These are phyloP conservation scores for Camelina laxa DNA, from an alignment of 345 rosid species.

Conservation along the genomic window DNA sequence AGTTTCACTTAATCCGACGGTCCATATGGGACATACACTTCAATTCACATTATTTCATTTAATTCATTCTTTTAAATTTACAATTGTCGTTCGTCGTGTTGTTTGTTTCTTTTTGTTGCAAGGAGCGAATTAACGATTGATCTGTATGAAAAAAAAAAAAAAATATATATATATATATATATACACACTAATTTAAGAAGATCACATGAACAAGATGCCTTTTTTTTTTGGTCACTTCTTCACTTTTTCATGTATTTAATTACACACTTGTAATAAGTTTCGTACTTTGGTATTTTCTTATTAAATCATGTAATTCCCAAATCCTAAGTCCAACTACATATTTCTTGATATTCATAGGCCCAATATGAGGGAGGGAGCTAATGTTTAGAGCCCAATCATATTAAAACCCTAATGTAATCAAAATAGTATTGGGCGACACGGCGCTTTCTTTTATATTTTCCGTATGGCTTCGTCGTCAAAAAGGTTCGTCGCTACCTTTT, in stretches of 20 bases:
- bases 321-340: background rate
- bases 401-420: background rate
- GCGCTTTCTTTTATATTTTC: too few relatives aligned
- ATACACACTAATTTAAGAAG: constrained; percentile 14
- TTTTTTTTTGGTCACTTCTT: constrained; percentile 32
- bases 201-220: constrained; percentile 26
- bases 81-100: constrained; percentile 9
- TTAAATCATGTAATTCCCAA: background rate
- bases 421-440: too few relatives aligned
- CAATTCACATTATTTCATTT: constrained; percentile 29
- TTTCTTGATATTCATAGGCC: background rate
- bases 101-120: constrained; percentile 22
- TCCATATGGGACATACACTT: constrained; percentile 18
- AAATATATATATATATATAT: constrained; percentile 17
- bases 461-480: too few relatives aligned
- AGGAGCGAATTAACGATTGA: background rate
- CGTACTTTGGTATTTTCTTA: background rate
- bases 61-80: constrained; percentile 33
- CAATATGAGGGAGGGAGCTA: background rate
- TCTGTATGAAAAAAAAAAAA: background rate
- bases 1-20: constrained; percentile 39
- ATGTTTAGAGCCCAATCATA: background rate
- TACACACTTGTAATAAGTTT: background rate
- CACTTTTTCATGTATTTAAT: constrained; percentile 28
- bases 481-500: too few relatives aligned